Percentiles rank a stretch among this genome's conserved stretches.
These are phyloP conservation scores for Pseudoscleropodium purum DNA, from an alignment of 225 moss, liverwort and hornwort genomes.

Conservation along the genomic window DNA sequence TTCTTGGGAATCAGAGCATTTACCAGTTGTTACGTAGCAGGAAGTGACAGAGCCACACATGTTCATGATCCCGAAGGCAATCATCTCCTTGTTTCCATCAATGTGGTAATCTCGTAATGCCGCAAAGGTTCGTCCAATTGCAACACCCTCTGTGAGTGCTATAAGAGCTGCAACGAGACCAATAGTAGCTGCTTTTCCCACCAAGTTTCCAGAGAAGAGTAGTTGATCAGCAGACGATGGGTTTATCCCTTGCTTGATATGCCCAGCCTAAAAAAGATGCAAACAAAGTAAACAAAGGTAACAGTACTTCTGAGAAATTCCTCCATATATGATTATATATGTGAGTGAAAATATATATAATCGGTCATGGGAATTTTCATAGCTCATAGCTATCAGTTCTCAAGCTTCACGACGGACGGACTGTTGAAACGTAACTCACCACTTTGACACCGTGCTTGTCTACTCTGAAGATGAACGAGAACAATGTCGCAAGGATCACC, in stretches of 20 bases:
- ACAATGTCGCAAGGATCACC: constrained; percentile 53
- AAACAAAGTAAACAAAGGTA: background rate
- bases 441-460: constrained; percentile 45
- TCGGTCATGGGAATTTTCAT: background rate
- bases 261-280: constrained; percentile 22
- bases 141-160: constrained; percentile 75
- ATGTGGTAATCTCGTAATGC: constrained; percentile 67
- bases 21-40: constrained; percentile 71
- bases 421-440: constrained; percentile 17
- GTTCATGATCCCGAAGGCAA: constrained; percentile 74
- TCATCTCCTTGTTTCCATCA: constrained; percentile 92
- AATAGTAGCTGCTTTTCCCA: constrained; percentile 29
- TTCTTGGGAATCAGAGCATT: background rate
- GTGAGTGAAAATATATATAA: background rate
- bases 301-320: background rate
- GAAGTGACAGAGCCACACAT: constrained; percentile 53
- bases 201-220: background rate
- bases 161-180: constrained; percentile 56
- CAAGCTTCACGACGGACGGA: background rate
- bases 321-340: background rate
- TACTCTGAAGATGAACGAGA: constrained; percentile 35
- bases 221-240: constrained; percentile 25
- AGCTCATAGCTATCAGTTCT: background rate
- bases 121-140: constrained; percentile 78
- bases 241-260: constrained; percentile 41